phyloP scores from a whole-genome alignment of 1,284 basidiomycete species.

The Apiotrichum gamsii region DNA sequence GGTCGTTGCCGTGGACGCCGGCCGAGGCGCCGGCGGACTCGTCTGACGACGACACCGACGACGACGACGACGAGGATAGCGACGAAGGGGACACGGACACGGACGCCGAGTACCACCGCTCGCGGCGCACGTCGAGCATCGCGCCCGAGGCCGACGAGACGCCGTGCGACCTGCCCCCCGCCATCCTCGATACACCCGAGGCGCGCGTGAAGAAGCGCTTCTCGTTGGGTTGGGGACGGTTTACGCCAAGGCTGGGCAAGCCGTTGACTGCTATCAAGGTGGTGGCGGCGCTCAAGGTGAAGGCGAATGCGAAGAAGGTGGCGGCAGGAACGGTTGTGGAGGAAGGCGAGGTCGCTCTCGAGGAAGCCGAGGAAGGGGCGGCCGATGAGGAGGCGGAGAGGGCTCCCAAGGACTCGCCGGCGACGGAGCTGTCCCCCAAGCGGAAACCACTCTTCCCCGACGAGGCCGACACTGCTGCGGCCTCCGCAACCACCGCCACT shows the following conservation, averaged over 20 bases:
- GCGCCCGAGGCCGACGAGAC: constrained; percentile 37
- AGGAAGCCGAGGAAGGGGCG: background rate
- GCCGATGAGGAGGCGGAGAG: background rate
- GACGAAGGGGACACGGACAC: constrained; percentile 8
- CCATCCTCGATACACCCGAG: constrained; percentile 7
- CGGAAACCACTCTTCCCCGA: background rate
- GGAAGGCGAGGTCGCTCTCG: background rate
- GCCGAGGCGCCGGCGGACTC: background rate
- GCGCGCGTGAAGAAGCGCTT: constrained; percentile 20
- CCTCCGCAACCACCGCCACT: background rate
- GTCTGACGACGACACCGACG: constrained; percentile 5
- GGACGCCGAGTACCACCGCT: constrained; percentile 1
- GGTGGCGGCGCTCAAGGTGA: constrained; percentile 1
- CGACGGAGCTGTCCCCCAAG: background rate
- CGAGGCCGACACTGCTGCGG: background rate
- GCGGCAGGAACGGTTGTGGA: background rate
- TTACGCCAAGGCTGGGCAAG: constrained; percentile 26
- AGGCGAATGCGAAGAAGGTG: background rate
- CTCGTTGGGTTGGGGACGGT: constrained; percentile 26
- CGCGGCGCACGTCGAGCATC: constrained; percentile 9
- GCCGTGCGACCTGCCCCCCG: constrained; percentile 10
- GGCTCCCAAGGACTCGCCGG: background rate
- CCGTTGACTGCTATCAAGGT: constrained; percentile 7
- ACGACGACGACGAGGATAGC: background rate
- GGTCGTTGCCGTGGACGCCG: constrained; percentile 10